Percentiles rank a stretch among this genome's conserved stretches.
Conservation (phyloP, 805 yeast species). For the Kodamaea laetipori region DNA sequence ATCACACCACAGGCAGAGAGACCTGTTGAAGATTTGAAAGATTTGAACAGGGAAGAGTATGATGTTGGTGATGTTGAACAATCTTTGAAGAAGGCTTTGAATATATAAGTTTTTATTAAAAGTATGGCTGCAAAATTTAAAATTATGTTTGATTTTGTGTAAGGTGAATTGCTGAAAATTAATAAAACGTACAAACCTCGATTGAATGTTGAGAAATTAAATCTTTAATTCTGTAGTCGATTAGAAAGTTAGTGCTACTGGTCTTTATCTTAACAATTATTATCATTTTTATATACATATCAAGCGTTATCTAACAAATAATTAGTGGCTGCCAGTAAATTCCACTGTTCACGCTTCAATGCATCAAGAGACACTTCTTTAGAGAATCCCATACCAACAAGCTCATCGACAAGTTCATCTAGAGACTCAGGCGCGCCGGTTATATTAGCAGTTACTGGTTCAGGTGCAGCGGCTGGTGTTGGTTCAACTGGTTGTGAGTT, state of each 20-base stretch:
- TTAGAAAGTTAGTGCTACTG: too few relatives aligned
- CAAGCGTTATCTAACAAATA: constrained; percentile 72
- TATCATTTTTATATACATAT: constrained; percentile 4
- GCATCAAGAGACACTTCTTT: constrained; percentile 67
- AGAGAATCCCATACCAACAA: constrained; percentile 88
- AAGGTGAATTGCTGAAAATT: background rate
- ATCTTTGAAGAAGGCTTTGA: constrained; percentile 26
- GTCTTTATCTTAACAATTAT: background rate
- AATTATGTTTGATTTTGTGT: background rate
- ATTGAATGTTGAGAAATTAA: too few relatives aligned
- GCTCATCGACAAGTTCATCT: constrained; percentile 68
- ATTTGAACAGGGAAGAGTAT: constrained; percentile 40
- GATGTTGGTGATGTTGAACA: constrained; percentile 35
- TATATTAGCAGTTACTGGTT: constrained; percentile 19
- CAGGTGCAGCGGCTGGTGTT: constrained; percentile 14
- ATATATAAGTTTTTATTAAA: background rate
- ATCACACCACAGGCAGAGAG: constrained; percentile 42
- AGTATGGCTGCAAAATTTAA: background rate
- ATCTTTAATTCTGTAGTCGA: too few relatives aligned
- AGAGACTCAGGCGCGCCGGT: constrained; percentile 29
- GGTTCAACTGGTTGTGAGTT: constrained; percentile 4
- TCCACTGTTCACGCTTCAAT: constrained; percentile 67
- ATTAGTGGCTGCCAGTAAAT: constrained; percentile 85
- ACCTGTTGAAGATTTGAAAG: constrained; percentile 39
- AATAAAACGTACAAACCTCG: too few relatives aligned